Base-by-base conservation (phyloP, 352 stramenopile genomes). In the Phytophthora podocarpi region DNA sequence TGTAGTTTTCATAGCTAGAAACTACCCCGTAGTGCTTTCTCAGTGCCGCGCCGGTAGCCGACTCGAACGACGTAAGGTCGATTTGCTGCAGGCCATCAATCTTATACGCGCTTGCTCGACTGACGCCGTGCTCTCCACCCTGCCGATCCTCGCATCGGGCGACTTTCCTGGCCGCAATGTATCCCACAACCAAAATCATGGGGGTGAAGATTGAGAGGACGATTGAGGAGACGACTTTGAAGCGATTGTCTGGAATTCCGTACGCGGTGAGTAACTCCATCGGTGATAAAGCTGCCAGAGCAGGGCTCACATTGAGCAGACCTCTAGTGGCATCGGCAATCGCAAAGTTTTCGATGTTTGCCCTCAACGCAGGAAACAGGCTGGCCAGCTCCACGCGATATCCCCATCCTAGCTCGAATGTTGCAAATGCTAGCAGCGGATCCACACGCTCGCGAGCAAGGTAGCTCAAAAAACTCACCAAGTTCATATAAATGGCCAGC, bases 401-500 rank as follows among this genome's bases (percentile, higher is more conserved):
- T 5, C 21, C 56, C 49, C 67, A 78, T 0, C 56, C 59, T 16
- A 78, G 27, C 23, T 74, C 55, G 27, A 76, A 80, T 0, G 54
- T 52, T 8, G 45, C 12, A 34, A 78, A 60, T 4, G 65, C 59
- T 4, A 79, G 12, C 3, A 74, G 20, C 6, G 73, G 70, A 23
- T 82, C 73, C 10, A 82, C 48, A 1, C 64, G 67, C 11, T 75
- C 59, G 2, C 50, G 50, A 15, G 49, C 28, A 0, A 75, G 9
- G 7, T 67, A 66, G 21, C 71, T 74, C 4, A 80, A 34, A 0
- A 71, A 10, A 1, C 51, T 53, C 3, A 60, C 58, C 2, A 62
- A 9, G 9, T 69, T 69, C 43, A 82, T 28, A 23, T 76, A 82
- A 5, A 82, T 8, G 0, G 64, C 57, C 1, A 85, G 12, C 9